These are phyloP conservation scores for Fusarium nanum DNA, from an alignment of 2,329 filamentous ascomycete species.

Conservation along the genomic window DNA sequence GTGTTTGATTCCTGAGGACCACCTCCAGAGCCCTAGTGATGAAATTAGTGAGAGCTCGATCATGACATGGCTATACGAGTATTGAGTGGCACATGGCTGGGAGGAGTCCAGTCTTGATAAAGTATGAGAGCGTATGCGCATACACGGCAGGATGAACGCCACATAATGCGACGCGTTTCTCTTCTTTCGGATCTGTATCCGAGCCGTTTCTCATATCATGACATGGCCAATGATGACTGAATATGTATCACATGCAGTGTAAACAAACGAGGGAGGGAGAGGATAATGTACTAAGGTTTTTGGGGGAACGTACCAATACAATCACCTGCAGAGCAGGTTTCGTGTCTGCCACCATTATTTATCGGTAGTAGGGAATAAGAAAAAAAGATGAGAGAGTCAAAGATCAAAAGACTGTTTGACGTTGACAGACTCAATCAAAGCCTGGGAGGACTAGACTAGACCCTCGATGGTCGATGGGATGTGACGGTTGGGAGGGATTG, in stretches of 20 bases:
- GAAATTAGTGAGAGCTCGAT: slow-evolving; percentile 28
- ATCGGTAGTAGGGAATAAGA: background rate
- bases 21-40: slow-evolving; percentile 81
- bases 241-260: slow-evolving; percentile 13
- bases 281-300: background rate
- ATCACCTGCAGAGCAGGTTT: slow-evolving; percentile 76
- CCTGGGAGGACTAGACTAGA: background rate
- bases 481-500: slow-evolving; percentile 12
- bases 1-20: slow-evolving; percentile 91
- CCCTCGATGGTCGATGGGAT: slow-evolving; percentile 4
- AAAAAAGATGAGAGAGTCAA: slow-evolving; percentile 2
- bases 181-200: slow-evolving; percentile 6
- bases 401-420: slow-evolving; percentile 8
- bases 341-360: slow-evolving; percentile 43
- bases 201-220: slow-evolving; percentile 8
- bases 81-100: slow-evolving; percentile 15
- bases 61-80: background rate
- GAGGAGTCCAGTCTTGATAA: background rate
- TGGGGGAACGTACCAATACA: slow-evolving; percentile 70
- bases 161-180: slow-evolving; percentile 15
- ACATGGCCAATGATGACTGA: background rate
- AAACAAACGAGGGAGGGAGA: slow-evolving; percentile 20
- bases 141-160: slow-evolving; percentile 14
- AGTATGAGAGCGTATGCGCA: background rate
- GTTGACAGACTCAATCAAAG: slow-evolving; percentile 19